These are phyloP conservation scores for Albugo candida DNA, from an alignment of 352 stramenopile genomes.

Conservation along the genomic window DNA sequence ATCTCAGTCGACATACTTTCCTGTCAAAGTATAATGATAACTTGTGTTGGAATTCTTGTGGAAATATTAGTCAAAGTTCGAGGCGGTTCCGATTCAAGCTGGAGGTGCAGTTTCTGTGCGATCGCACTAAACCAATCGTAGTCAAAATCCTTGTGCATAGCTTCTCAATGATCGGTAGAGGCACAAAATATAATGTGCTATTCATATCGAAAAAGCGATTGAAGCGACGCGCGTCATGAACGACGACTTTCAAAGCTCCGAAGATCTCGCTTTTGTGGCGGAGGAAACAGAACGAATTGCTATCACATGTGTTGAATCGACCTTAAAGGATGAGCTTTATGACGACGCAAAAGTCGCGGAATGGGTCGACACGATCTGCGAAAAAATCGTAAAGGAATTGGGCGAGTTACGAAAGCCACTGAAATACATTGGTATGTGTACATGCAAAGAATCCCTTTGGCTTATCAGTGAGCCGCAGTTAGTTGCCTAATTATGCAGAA, in stretches of 20 bases:
- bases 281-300: constrained; percentile 84
- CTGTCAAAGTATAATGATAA: too few relatives aligned
- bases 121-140: too few relatives aligned
- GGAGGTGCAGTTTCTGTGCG: too few relatives aligned
- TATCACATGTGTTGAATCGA: constrained; percentile 50
- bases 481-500: constrained; percentile 88
- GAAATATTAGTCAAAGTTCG: too few relatives aligned
- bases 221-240: constrained; percentile 40
- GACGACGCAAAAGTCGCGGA: constrained; percentile 69
- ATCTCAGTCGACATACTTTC: too few relatives aligned
- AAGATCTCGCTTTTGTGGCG: constrained; percentile 80
- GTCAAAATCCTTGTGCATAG: too few relatives aligned
- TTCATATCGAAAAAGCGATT: too few relatives aligned
- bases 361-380: constrained; percentile 84
- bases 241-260: constrained; percentile 72
- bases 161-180: too few relatives aligned
- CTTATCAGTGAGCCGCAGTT: constrained; percentile 25
- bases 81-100: too few relatives aligned
- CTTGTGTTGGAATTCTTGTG: too few relatives aligned
- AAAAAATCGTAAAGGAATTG: constrained; percentile 73
- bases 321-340: constrained; percentile 76
- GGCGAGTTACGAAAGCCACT: constrained; percentile 80
- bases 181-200: too few relatives aligned
- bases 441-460: too few relatives aligned
- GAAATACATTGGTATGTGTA: constrained; percentile 69